Conservation (phyloP, 495 filamentous ascomycete genomes). For the Xylaria sp. region DNA sequence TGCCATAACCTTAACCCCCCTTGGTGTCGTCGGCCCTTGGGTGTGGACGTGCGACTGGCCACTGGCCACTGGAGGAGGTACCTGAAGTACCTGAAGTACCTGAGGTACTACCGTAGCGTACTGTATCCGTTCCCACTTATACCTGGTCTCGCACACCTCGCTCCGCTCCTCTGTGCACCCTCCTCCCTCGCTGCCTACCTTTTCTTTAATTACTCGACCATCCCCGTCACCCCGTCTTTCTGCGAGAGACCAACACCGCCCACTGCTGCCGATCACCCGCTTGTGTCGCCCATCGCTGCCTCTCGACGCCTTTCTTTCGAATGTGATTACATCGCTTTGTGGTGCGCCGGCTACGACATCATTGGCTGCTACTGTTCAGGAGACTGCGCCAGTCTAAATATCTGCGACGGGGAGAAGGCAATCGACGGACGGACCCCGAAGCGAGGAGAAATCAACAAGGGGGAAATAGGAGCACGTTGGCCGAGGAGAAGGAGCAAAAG, state of each 20-base stretch:
- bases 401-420: background rate
- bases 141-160: slow-evolving; percentile 30
- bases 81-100: too few relatives aligned
- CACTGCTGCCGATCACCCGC: slow-evolving; percentile 18
- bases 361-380: slow-evolving; percentile 14
- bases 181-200: slow-evolving; percentile 23
- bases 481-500: background rate
- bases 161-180: slow-evolving; percentile 25
- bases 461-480: background rate
- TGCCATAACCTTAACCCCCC: slow-evolving; percentile 24
- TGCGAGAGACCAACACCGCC: slow-evolving; percentile 26
- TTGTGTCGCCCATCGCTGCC: slow-evolving; percentile 5
- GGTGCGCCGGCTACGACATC: slow-evolving; percentile 16
- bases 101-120: slow-evolving; percentile 3
- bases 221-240: slow-evolving; percentile 30
- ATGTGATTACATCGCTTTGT: slow-evolving; percentile 20
- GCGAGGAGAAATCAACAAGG: background rate
- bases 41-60: slow-evolving; percentile 10
- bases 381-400: slow-evolving; percentile 12
- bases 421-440: background rate
- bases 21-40: slow-evolving; percentile 26
- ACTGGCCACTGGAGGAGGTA: slow-evolving; percentile 6
- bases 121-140: slow-evolving; percentile 26
- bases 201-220: slow-evolving; percentile 28
- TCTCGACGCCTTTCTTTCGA: slow-evolving; percentile 14